Evolutionary conservation across 306 rosid genomes (phyloP).

Genomic region (Prunus dulcis): DNA sequence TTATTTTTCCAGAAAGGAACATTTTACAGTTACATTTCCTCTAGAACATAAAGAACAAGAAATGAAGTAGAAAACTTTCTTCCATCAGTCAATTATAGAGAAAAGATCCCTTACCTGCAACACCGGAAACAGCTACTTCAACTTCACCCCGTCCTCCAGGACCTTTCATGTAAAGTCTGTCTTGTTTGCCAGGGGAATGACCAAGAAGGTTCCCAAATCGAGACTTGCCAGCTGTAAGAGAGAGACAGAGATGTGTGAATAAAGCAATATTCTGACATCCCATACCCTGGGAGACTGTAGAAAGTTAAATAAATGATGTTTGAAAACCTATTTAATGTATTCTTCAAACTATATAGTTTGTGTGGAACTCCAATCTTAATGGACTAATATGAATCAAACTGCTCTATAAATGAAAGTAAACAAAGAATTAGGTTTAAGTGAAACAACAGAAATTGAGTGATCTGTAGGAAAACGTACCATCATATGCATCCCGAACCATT

Average conservation of each 20-base stretch:
- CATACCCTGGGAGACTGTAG: not conserved
- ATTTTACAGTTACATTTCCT: not conserved
- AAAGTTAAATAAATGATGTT: not conserved
- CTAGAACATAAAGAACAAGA: not conserved
- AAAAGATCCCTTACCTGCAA: slow-evolving; percentile 52
- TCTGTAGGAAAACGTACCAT: slow-evolving; percentile 48
- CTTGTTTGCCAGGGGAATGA: slow-evolving; percentile 71
- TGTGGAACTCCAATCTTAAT: not conserved
- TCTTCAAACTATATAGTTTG: not conserved
- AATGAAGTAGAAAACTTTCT: not conserved
- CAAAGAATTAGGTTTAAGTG: not conserved
- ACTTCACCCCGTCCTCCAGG: slow-evolving; percentile 99
- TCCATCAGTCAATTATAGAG: not conserved
- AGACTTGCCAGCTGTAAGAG: slow-evolving; percentile 70
- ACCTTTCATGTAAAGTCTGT: slow-evolving; percentile 95
- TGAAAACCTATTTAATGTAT: not conserved
- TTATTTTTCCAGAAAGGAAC: not conserved
- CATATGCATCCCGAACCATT: slow-evolving; percentile 98
- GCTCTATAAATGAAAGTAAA: not conserved
- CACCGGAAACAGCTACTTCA: slow-evolving; percentile 99
- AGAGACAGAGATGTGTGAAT: slow-evolving; percentile 2
- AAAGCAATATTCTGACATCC: not conserved
- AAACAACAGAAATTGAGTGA: not conserved
- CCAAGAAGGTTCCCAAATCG: slow-evolving; percentile 83
- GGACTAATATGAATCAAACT: not conserved